Base-by-base conservation (phyloP, 116 monocot species). In the Dioscorea cayenensis region DNA sequence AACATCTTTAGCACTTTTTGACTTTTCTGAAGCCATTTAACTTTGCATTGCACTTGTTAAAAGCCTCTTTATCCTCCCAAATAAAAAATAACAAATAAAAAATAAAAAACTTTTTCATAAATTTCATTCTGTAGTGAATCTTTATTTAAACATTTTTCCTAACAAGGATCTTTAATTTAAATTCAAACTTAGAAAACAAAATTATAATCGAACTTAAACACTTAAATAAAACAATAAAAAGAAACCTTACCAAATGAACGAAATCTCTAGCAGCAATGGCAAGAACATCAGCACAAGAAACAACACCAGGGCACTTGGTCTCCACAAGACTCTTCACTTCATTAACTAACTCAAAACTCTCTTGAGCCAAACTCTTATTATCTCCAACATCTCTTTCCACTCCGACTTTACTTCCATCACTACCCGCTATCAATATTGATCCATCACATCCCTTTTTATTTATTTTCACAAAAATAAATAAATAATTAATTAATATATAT, bases 271-370 rank as follows among this genome's bases (percentile, higher is more conserved):
- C 85, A 5, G 91, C 91, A 55, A 95, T 66, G 75, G 95, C 95
- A 35, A 95, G 89, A 55, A 95, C 77, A 59, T 95, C 95, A 21
- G 95, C 89, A 58, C 95, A 95, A 5, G 95, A 85, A 20, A 95
- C 95, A 7, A 87, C 78, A 3, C 90, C 92, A 0, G 92, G 90
- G 71, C 96, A 96, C 65, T 84, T 80, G 75, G 60, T 76, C 77
- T 96, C 96, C 48, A 90, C 87, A 51, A 51, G 70, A 0, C 75
- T 82, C 84, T 95, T 95, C 9, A 78, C 89, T 71, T 80, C 62
- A 28, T 81, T 64, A 51, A 95, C 76, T 0, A 78, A 80, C n/a
- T 95, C 83, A 65, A 95, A 91, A 25, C 73, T 89, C 79, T 81
- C 89, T 5, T 71, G 49, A 58, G 77, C 58, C 68, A 95, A 49